Conservation (phyloP, 108 stramenopile species). For the Bacterosira constricta region DNA sequence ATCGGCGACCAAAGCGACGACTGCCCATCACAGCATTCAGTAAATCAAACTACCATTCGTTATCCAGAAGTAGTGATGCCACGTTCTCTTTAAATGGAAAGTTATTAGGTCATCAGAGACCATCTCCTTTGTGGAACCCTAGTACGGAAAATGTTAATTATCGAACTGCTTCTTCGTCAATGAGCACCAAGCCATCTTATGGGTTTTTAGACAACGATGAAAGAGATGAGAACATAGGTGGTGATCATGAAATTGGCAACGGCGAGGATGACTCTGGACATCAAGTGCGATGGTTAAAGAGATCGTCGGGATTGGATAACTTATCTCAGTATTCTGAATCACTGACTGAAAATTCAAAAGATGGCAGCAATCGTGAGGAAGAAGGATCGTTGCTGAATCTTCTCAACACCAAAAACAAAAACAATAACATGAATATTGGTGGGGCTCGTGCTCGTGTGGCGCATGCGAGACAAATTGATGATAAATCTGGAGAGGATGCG, state of each 20-base stretch:
- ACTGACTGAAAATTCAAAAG: neutral
- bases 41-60: neutral
- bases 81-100: neutral
- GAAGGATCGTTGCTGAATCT: slow-evolving; percentile 28
- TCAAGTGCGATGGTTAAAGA: slow-evolving; percentile 13
- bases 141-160: neutral
- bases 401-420: slow-evolving; percentile 1
- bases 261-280: neutral
- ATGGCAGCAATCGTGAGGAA: neutral
- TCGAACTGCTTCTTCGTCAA: neutral
- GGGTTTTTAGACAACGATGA: slow-evolving; percentile 13
- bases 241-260: slow-evolving; percentile 2
- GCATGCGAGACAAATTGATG: neutral
- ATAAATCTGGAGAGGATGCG: neutral
- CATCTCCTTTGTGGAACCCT: neutral
- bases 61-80: neutral
- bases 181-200: slow-evolving; percentile 41
- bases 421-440: neutral
- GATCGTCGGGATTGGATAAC: slow-evolving; percentile 7
- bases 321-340: slow-evolving; percentile 20
- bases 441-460: no score
- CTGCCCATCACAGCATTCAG: slow-evolving; percentile 1
- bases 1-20: neutral
- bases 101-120: neutral
- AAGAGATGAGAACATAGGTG: slow-evolving; percentile 20